Evolutionary conservation across 1,284 basidiomycete species (phyloP).

Genomic region (Phenoliferia sp.): DNA sequence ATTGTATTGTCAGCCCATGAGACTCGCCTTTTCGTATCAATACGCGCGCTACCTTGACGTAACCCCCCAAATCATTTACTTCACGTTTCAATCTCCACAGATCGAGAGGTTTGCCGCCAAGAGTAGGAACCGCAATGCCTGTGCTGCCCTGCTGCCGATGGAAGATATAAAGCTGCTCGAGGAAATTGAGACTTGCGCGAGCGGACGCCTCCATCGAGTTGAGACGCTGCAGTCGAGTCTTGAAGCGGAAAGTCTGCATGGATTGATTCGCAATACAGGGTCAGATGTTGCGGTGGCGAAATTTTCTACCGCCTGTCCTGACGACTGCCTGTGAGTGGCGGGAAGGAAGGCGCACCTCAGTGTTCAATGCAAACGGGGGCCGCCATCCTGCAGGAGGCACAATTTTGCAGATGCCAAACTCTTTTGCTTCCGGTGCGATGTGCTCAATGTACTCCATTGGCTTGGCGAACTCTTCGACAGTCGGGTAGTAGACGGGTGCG

Average conservation of each 20-base stretch:
- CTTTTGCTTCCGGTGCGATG: constrained; percentile 62
- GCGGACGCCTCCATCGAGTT: constrained; percentile 97
- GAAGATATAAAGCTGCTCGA: constrained; percentile 81
- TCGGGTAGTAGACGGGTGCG: constrained; percentile 86
- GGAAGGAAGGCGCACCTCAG: constrained; percentile 61
- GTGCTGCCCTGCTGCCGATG: constrained; percentile 57
- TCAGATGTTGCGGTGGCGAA: not conserved
- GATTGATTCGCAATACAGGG: not conserved
- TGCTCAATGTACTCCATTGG: constrained; percentile 92
- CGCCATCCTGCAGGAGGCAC: constrained; percentile 90
- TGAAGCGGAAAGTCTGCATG: constrained; percentile 79
- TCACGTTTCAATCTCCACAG: constrained; percentile 75
- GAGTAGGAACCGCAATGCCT: constrained; percentile 80
- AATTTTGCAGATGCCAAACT: constrained; percentile 92
- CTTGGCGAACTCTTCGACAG: constrained; percentile 83
- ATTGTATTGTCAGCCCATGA: not conserved
- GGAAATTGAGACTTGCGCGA: constrained; percentile 91
- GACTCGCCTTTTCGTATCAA: not conserved
- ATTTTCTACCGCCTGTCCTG: not conserved
- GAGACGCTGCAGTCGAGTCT: constrained; percentile 87
- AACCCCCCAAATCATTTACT: constrained; percentile 81
- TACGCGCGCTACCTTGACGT: constrained; percentile 70
- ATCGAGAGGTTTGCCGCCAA: constrained; percentile 87
- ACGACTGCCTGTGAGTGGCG: not conserved
- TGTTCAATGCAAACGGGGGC: constrained; percentile 94